Evolutionary conservation across 768 basidiomycete genomes (phyloP), one percentile per base, ranked within the genome.

Genomic region (Holtermannia corniformis): DNA sequence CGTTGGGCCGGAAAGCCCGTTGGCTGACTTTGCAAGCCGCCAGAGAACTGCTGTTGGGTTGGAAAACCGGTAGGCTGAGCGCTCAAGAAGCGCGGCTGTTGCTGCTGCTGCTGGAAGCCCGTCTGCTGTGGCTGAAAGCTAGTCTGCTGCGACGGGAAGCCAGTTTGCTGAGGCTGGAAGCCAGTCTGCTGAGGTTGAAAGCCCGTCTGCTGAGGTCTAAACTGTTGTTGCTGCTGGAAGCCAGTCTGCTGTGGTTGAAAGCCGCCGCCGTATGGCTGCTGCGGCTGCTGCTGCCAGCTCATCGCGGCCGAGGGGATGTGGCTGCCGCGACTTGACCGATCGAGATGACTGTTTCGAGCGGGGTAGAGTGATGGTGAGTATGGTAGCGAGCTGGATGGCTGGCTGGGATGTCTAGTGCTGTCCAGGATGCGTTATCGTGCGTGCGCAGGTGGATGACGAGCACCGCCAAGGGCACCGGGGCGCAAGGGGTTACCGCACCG

Each of bases 191-290:
- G 49, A n/a, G 27, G 19, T 13, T 44, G 56, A 47, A 50, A 62
- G 2, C 61, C 61, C 5, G 61, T 62, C 52, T 56, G 61, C 58
- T 79, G 80, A 57, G 79, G 76, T 0, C 78, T 52, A 3, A 56
- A 42, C 41, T 58, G 61, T 44, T 52, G 57, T 44, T 49, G 43
- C 52, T 20, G 27, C 27, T 48, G 22, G 32, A 37, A 37, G 10
- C 32, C 32, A 16, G 32, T 37, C 16, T 37, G 32, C 16, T 37
- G 32, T 7, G 32, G 32, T 37, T 37, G 32, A 37, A 37, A 37
- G 44, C 22, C 14, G 12, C 14, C 23, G 20, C n/a, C 43, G 7
- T 19, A 12, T 12, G 7, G 23, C 10, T 19, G 10, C 7, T 24
- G 12, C 43, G 7, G 43, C 43, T 48, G 47, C 41, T 68, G 71